Base-by-base conservation (phyloP, 2,329 filamentous ascomycete species). In the Plenodomus tracheiphilus region DNA sequence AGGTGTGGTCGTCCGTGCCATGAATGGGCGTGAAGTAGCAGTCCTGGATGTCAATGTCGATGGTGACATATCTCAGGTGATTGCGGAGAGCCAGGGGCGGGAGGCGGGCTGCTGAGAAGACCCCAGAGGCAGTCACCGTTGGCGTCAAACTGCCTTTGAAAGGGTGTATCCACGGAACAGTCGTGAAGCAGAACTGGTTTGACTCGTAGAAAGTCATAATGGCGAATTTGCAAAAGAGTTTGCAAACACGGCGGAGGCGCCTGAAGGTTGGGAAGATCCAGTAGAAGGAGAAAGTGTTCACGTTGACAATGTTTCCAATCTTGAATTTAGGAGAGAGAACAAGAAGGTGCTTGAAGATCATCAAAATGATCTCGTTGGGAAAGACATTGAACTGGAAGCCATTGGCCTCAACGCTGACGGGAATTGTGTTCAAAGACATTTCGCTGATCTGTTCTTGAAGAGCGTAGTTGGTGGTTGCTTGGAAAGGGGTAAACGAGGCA, bases 341-440 rank as follows among this genome's bases (percentile, higher is more conserved):
- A 2, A 49, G 41, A 17, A 43, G 5, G 37, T 45, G 42, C 20
- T 43, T 46, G 48, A 63, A 47, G 49, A 63, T 58, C 21, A 50
- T 35, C n/a, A 42, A 17, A 4, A 58, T 18, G 11, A 63, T 30
- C 32, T 59, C 54, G n/a, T 54, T 46, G 6, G 58, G 58, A 16
- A 63, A 41, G 1, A 46, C 34, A 6, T 46, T 36, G 32, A 50
- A 43, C n/a, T 40, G 47, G 17, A 49, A 49, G 8, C 43, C 49
- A 4, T 41, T 25, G 1, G 43, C 22, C 4, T 41, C 19, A 17
- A 55, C 38, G 18, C 22, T 30, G 15, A 46, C 34, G 6, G 50
- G 45, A n/a, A 51, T 49, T 30, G 36, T 35, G 28, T 44, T 20
- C 10, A 39, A 43, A 25, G 45, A 39, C 47, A 53, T 55, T 19